phyloP scores from a whole-genome alignment of 129 eudicot species.

The Flaveria bidentis region DNA sequence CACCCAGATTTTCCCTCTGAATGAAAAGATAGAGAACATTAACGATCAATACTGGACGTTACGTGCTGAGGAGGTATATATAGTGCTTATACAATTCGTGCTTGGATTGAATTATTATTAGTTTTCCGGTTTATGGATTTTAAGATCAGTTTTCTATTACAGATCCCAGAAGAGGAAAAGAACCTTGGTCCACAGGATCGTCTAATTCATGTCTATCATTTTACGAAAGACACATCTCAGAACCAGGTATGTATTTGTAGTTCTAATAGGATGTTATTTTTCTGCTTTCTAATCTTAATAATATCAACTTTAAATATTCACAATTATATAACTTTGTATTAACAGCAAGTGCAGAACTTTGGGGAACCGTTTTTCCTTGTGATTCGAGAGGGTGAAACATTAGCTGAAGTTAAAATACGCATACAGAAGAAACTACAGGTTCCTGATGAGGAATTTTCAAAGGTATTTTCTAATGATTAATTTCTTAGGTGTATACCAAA shows the following conservation, averaged over 20 bases:
- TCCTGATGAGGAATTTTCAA: slow-evolving; percentile 83
- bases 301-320: slow-evolving; percentile 6
- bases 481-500: neutral
- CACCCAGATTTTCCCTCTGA: slow-evolving; percentile 72
- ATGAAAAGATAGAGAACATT: slow-evolving; percentile 79
- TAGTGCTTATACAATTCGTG: neutral
- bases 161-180: slow-evolving; percentile 94
- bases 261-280: neutral
- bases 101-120: neutral
- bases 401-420: slow-evolving; percentile 70
- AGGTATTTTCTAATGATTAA: slow-evolving; percentile 42
- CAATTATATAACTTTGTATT: slow-evolving; percentile 6
- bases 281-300: neutral
- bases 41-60: slow-evolving; percentile 92
- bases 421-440: slow-evolving; percentile 80
- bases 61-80: slow-evolving; percentile 90
- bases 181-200: slow-evolving; percentile 72
- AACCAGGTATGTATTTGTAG: slow-evolving; percentile 42
- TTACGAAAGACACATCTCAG: slow-evolving; percentile 62
- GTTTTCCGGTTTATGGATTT: neutral
- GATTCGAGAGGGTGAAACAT: slow-evolving; percentile 76
- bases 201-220: slow-evolving; percentile 83
- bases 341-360: slow-evolving; percentile 69
- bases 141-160: slow-evolving; percentile 23
- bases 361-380: slow-evolving; percentile 87